Evolutionary conservation across 495 filamentous ascomycete species (phyloP).

Genomic region (Cudoniella acicularis): DNA sequence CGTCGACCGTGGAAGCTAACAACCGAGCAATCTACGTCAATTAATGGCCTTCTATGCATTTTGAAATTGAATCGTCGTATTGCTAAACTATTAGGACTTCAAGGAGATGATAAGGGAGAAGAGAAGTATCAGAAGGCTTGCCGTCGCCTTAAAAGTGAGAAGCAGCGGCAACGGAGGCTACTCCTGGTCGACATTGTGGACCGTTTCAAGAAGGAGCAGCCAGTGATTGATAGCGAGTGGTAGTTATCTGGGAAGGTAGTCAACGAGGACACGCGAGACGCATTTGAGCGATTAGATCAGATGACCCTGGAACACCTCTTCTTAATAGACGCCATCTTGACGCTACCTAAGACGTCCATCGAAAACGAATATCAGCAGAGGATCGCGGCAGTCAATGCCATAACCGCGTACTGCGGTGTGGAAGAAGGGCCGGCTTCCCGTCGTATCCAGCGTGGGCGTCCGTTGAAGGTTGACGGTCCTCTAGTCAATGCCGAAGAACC

Average conservation of each 20-base stretch:
- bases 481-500: not conserved
- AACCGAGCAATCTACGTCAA: constrained; percentile 22
- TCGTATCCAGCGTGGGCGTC: not conserved
- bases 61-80: not conserved
- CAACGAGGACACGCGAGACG: constrained; percentile 6
- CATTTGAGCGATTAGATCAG: constrained; percentile 13
- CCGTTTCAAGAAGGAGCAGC: constrained; percentile 28
- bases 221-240: constrained; percentile 28
- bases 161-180: constrained; percentile 22
- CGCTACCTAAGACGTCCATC: constrained; percentile 15
- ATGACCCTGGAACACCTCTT: constrained; percentile 13
- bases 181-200: constrained; percentile 24
- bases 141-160: constrained; percentile 18
- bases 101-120: constrained; percentile 2
- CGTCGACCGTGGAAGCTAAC: constrained; percentile 25
- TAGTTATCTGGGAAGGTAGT: constrained; percentile 26
- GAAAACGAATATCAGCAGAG: constrained; percentile 15
- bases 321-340: constrained; percentile 18
- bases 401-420: constrained; percentile 12
- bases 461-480: not conserved
- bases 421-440: constrained; percentile 11
- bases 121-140: constrained; percentile 16
- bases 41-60: constrained; percentile 13
- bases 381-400: constrained; percentile 16
- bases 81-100: not conserved